These are phyloP conservation scores for Euphorbia corollata DNA, from an alignment of 441 rosid genomes.

Conservation along the genomic window DNA sequence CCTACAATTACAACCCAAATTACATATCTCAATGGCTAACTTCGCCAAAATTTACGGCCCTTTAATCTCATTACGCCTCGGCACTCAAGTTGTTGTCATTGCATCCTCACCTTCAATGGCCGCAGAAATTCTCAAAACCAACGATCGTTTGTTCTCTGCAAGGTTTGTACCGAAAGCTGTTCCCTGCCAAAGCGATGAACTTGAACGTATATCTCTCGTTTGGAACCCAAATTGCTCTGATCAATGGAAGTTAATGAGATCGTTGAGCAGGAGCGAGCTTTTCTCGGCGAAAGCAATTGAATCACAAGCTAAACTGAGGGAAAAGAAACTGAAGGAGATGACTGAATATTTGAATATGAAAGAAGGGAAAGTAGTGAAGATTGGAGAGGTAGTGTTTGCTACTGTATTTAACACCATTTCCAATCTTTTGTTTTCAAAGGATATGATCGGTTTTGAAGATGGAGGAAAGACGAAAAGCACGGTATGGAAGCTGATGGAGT, in stretches of 20 bases:
- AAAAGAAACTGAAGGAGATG: background rate
- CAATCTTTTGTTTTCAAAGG: constrained; percentile 15
- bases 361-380: constrained; percentile 18
- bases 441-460: constrained; percentile 12
- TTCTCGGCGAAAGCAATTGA: constrained; percentile 12
- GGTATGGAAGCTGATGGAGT: constrained; percentile 20
- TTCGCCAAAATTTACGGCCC: constrained; percentile 27
- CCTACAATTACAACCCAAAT: constrained; percentile 13
- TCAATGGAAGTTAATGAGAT: constrained; percentile 23
- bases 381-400: constrained; percentile 25
- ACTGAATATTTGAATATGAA: background rate
- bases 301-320: background rate
- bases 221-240: constrained; percentile 22
- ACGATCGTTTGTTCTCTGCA: constrained; percentile 23
- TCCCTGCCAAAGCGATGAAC: background rate
- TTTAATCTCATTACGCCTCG: constrained; percentile 24
- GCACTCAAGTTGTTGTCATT: constrained; percentile 25
- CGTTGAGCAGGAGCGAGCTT: constrained; percentile 24
- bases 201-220: constrained; percentile 7
- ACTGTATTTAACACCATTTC: constrained; percentile 22
- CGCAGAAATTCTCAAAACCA: constrained; percentile 27
- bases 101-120: constrained; percentile 30
- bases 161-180: constrained; percentile 8
- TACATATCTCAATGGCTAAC: constrained; percentile 20
- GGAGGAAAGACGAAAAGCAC: constrained; percentile 12